Evolutionary conservation across 805 yeast genomes (phyloP), one percentile per base, ranked within the genome.

Genomic region (Candida coquimbonensis): DNA sequence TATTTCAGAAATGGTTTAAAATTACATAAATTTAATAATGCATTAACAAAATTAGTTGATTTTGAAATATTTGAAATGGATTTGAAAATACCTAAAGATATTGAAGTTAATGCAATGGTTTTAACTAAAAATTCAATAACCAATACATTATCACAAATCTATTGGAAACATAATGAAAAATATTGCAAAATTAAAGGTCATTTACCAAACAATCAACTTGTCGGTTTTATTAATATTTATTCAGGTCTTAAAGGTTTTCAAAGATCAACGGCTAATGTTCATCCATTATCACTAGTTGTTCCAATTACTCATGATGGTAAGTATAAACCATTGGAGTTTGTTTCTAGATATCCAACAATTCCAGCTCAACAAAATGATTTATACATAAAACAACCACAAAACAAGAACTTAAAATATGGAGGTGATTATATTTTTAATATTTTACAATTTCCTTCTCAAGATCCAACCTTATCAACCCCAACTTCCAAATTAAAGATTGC

Each of bases 331-430:
- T 73, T 80, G 42, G 80, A 80, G 49, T 85, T 88, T 62, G 87
- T 86, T 16, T 78, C 79, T 17, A 68, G 87, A 44, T 81, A 76
- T 53, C 88, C 93, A 2, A 79, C 91, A 0, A 81, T 84, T 16
- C 80, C 76, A 49, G 75, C 83, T 27, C 80, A 77, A 56, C 72
- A 73, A 38, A 78, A 81, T 49, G 99, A 91, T 61, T 63, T 88
- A 40, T 93, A 91, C 63, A 76, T 93, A 47, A 73, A 78, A 45
- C 87, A 84, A 52, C 99, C 99, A 2, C 98, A 91, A 62, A 77
- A 82, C 50, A 76, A 74, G 53, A 71, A 75, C 47, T 64, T 93
- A 40, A 65, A 73, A 9, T 67, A 65, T 17, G 78, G 78, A 19
- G 78, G 77, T 46, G 73, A 78, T 7, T 87, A 87, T 56, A 74